Conservation (phyloP, 352 stramenopile genomes). For the Phytopythium vexans region DNA sequence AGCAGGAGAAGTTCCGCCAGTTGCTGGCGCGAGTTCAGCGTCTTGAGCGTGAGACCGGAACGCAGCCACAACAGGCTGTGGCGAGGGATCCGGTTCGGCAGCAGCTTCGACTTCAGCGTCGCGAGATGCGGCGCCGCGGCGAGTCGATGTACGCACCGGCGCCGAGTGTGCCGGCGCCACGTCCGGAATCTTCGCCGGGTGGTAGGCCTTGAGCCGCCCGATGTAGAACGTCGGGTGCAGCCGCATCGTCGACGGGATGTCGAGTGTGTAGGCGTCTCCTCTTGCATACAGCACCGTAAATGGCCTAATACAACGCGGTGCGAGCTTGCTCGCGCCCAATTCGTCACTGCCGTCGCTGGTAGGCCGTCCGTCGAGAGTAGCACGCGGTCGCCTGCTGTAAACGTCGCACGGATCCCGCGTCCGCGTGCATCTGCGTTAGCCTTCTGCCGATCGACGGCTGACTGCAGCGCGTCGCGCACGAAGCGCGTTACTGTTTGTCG, state of each 20-base stretch:
- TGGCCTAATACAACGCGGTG: slow-evolving; percentile 8
- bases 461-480: slow-evolving; percentile 14
- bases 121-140: too few species aligned
- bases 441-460: slow-evolving; percentile 22
- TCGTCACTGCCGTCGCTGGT: slow-evolving; percentile 1
- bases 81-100: too few species aligned
- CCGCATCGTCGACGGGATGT: slow-evolving; percentile 12
- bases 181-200: slow-evolving; percentile 1
- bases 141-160: too few species aligned
- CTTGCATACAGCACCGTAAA: slow-evolving; percentile 5
- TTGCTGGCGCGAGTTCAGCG: too few species aligned
- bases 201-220: slow-evolving; percentile 18
- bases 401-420: slow-evolving; percentile 8
- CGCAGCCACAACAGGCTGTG: too few species aligned
- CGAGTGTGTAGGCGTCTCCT: slow-evolving; percentile 9
- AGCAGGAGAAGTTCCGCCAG: too few species aligned
- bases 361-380: slow-evolving; percentile 11
- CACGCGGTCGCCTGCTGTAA: slow-evolving; percentile 8
- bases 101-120: background rate
- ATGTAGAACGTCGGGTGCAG: slow-evolving; percentile 32
- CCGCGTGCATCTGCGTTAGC: slow-evolving; percentile 10
- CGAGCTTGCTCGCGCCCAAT: slow-evolving; percentile 11
- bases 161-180: too few species aligned
- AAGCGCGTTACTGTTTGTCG: slow-evolving; percentile 8
- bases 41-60: too few species aligned